Evolutionary conservation across 345 rosid genomes (phyloP).

Genomic region (Salix dunnii): DNA sequence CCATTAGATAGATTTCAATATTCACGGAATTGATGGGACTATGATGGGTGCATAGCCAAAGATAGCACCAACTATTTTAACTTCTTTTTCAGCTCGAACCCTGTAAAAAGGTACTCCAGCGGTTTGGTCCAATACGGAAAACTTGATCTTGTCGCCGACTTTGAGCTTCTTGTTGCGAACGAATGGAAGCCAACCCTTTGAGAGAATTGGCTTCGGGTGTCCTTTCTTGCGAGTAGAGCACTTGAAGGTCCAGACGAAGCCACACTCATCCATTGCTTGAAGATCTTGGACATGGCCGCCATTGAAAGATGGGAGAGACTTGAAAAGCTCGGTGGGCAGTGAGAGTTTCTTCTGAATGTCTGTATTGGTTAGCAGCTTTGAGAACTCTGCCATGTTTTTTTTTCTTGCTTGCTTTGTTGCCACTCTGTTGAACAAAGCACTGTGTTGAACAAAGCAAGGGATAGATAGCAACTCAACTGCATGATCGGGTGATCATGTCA

Average conservation of each 20-base stretch:
- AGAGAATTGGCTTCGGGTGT: slow-evolving; percentile 6
- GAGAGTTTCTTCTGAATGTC: too few relatives aligned
- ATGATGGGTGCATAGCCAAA: not conserved
- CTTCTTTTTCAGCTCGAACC: not conserved
- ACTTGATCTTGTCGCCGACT: not conserved
- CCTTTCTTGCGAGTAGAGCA: slow-evolving; percentile 1
- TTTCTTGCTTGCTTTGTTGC: too few relatives aligned
- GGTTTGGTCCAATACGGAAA: not conserved
- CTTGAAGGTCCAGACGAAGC: not conserved
- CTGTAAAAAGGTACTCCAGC: not conserved
- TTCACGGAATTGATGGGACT: not conserved
- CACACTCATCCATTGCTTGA: not conserved
- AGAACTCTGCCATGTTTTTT: too few relatives aligned
- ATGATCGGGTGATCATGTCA: too few relatives aligned
- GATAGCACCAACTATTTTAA: not conserved
- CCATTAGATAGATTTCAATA: too few relatives aligned
- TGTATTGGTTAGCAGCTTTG: too few relatives aligned
- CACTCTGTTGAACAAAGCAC: too few relatives aligned
- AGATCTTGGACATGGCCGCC: not conserved
- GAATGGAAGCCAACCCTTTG: slow-evolving; percentile 8
- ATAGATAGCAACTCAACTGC: too few relatives aligned
- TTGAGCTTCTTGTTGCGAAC: not conserved
- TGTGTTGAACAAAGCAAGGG: too few relatives aligned
- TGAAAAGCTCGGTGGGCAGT: not conserved
- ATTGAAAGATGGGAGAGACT: not conserved